A percentile compares a stretch with the other conserved stretches of the same genome.
Conservation (phyloP, 1,284 basidiomycete species). For the Ganoderma sinense region DNA sequence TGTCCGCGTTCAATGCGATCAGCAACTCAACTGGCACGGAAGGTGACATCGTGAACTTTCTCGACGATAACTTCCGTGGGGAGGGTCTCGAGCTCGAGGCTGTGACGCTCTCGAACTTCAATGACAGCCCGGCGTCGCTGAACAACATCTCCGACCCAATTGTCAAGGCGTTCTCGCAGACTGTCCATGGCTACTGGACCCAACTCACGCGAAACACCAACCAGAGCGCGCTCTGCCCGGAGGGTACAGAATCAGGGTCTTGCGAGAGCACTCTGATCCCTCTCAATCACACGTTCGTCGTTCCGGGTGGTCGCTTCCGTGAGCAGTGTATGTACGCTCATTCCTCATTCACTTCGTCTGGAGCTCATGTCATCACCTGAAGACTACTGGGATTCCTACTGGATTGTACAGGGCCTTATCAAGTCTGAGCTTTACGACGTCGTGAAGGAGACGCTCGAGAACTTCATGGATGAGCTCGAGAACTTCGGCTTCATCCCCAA, state of each 20-base stretch:
- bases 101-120: constrained; percentile 69
- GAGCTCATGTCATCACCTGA: background rate
- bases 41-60: constrained; percentile 71
- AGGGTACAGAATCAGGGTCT: constrained; percentile 50
- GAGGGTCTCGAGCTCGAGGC: constrained; percentile 87
- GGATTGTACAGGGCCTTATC: constrained; percentile 88
- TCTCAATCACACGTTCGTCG: constrained; percentile 89
- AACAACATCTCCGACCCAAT: constrained; percentile 76
- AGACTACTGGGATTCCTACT: constrained; percentile 89
- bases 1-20: constrained; percentile 74
- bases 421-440: constrained; percentile 79
- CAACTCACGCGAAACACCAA: constrained; percentile 84
- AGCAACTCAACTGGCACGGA: constrained; percentile 54
- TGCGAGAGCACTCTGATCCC: constrained; percentile 90
- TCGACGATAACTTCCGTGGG: constrained; percentile 81
- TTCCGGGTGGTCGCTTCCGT: constrained; percentile 83
- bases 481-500: constrained; percentile 90
- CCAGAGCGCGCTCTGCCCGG: constrained; percentile 66
- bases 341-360: background rate
- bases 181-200: constrained; percentile 86
- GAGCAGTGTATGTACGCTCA: constrained; percentile 62
- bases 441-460: constrained; percentile 81
- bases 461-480: constrained; percentile 93
- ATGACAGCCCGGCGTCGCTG: constrained; percentile 72
- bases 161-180: constrained; percentile 75